A percentile compares a stretch with the other conserved stretches of the same genome.
Conservation (phyloP, 768 basidiomycete genomes). For the Podaxis sp. region DNA sequence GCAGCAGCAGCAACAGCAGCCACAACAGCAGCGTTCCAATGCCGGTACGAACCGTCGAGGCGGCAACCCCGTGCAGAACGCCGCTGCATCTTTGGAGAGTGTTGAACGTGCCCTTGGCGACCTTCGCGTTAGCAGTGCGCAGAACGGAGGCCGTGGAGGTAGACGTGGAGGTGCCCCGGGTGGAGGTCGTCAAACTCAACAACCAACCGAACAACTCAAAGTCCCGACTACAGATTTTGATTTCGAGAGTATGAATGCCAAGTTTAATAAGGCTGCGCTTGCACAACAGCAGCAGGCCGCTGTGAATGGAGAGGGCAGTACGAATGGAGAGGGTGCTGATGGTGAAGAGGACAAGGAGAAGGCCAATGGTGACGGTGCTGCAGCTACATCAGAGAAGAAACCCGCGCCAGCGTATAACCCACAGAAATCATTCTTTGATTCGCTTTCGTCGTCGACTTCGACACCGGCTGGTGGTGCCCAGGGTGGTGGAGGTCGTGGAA, state of each 20-base stretch:
- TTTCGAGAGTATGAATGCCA: constrained; percentile 74
- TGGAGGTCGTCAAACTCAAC: constrained; percentile 16
- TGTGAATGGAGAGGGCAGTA: constrained; percentile 23
- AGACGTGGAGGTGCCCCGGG: constrained; percentile 27
- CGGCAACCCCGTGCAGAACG: constrained; percentile 62
- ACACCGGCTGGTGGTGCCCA: constrained; percentile 17
- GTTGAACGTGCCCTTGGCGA: constrained; percentile 57
- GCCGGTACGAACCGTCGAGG: constrained; percentile 16
- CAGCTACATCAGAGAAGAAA: constrained; percentile 34
- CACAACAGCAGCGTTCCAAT: constrained; percentile 16
- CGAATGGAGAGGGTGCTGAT: constrained; percentile 30
- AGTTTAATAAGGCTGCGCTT: constrained; percentile 74
- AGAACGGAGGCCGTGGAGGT: constrained; percentile 26
- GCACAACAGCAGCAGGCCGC: constrained; percentile 24
- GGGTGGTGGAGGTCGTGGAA: constrained; percentile 35
- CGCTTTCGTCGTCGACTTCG: constrained; percentile 44
- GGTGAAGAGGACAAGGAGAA: constrained; percentile 18
- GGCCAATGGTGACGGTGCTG: constrained; percentile 22
- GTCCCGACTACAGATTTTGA: constrained; percentile 83
- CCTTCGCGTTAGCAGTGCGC: constrained; percentile 40
- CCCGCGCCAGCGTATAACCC: constrained; percentile 65
- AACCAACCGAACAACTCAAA: constrained; percentile 44
- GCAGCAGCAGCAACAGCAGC: constrained; percentile 11
- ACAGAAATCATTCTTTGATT: constrained; percentile 80
- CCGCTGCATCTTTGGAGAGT: constrained; percentile 72